Percentiles rank a stretch among this genome's conserved stretches.
phyloP scores from a whole-genome alignment of 192 early-diverging fungal species.

The Chytriomyces sp. region DNA sequence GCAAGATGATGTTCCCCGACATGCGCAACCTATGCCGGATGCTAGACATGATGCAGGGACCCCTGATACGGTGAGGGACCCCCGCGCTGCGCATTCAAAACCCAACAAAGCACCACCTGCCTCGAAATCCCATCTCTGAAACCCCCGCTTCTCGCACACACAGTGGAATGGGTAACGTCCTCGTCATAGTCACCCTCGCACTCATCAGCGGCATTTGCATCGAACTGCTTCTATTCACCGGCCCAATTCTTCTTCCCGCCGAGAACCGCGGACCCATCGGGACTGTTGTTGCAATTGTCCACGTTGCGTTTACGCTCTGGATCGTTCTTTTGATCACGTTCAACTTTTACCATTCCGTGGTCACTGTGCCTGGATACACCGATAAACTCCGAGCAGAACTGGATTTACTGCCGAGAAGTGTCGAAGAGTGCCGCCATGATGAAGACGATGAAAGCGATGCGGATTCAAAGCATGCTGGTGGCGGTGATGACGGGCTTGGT shows the following conservation, averaged over 20 bases:
- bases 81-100: too few relatives aligned
- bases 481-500: neutral
- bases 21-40: too few relatives aligned
- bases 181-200: constrained; percentile 6
- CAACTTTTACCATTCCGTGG: constrained; percentile 47
- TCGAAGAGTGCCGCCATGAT: neutral
- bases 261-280: neutral
- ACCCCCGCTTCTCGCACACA: neutral
- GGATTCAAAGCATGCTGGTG: constrained; percentile 3
- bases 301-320: constrained; percentile 36
- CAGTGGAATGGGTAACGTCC: constrained; percentile 10
- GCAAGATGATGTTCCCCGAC: too few relatives aligned
- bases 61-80: neutral
- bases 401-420: neutral
- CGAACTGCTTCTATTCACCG: constrained; percentile 12
- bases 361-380: constrained; percentile 40
- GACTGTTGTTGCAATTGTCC: constrained; percentile 8
- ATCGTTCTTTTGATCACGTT: constrained; percentile 43
- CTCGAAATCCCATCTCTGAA: neutral
- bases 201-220: constrained; percentile 10
- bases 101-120: neutral
- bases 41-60: neutral
- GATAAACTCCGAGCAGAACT: neutral
- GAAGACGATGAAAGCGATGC: constrained; percentile 9
- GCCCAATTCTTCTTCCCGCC: neutral